A percentile compares a stretch with the other conserved stretches of the same genome.
phyloP scores from a whole-genome alignment of 345 rosid genomes.

The Boechera divaricarpa region DNA sequence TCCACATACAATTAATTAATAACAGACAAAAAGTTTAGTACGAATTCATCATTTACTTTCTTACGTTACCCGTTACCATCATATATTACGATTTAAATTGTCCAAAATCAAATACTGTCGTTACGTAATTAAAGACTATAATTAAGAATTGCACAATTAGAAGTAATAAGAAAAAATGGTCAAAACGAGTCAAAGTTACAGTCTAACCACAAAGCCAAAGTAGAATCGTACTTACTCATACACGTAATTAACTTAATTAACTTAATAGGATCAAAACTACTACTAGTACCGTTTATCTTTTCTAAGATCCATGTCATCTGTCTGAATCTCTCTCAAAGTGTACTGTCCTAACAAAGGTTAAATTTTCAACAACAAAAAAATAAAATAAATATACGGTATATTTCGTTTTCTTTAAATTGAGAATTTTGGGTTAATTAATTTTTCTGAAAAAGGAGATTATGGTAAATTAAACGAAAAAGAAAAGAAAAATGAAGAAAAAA shows the following conservation, averaged over 20 bases:
- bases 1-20: neutral
- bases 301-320: constrained; percentile 44
- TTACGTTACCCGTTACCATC: constrained; percentile 42
- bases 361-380: constrained; percentile 3
- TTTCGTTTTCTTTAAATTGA: neutral
- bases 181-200: constrained; percentile 51
- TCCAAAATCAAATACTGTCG: constrained; percentile 27
- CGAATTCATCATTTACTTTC: constrained; percentile 25
- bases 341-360: constrained; percentile 42
- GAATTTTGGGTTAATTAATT: neutral
- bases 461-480: neutral
- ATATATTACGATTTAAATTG: constrained; percentile 9
- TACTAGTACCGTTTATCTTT: constrained; percentile 36
- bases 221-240: constrained; percentile 23
- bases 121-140: constrained; percentile 32
- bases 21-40: neutral
- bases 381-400: neutral
- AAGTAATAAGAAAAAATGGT: neutral
- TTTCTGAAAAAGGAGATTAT: constrained; percentile 27
- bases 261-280: constrained; percentile 3
- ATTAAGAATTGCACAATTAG: too few species aligned
- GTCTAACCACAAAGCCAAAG: constrained; percentile 44
- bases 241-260: constrained; percentile 1
- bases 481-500: neutral
- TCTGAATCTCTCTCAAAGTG: constrained; percentile 37